Conservation (phyloP, 352 stramenopile genomes). For the Pythium guiyangense region DNA sequence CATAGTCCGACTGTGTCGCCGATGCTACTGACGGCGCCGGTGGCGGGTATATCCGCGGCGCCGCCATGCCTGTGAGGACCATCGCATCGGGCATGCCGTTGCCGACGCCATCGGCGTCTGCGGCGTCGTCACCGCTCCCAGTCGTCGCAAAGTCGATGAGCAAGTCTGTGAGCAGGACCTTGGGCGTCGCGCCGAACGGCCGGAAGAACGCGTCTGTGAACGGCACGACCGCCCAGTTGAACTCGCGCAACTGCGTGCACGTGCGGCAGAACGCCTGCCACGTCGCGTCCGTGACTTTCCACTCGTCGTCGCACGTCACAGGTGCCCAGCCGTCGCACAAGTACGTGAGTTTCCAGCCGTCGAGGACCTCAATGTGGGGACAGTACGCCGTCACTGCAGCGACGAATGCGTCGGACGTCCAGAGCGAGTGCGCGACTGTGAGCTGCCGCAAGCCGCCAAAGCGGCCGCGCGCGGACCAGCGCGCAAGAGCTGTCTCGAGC, state of each 20-base stretch:
- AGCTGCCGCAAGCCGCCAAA: conserved; percentile 30
- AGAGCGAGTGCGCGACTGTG: conserved; percentile 28
- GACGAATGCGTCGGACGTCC: conserved; percentile 37
- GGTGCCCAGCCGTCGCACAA: conserved; percentile 40
- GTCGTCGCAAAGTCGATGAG: conserved; percentile 33
- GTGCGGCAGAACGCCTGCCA: conserved; percentile 39
- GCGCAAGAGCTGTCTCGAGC: conserved; percentile 29
- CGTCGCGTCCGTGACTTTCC: conserved; percentile 27
- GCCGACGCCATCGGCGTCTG: not conserved
- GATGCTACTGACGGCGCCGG: not conserved
- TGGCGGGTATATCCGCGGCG: not conserved
- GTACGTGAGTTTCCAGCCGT: conserved; percentile 56
- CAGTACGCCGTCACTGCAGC: conserved; percentile 32
- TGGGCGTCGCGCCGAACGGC: conserved; percentile 34
- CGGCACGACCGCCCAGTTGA: conserved; percentile 54
- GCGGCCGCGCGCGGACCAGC: conserved; percentile 29
- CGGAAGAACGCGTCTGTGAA: conserved; percentile 45
- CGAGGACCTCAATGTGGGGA: conserved; percentile 46
- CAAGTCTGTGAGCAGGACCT: conserved; percentile 32
- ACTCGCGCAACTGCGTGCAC: conserved; percentile 39
- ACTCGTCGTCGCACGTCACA: conserved; percentile 48
- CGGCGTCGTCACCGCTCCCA: conserved; percentile 5
- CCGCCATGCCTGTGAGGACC: not conserved
- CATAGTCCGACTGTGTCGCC: conserved; percentile 5
- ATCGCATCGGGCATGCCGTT: not conserved